These are phyloP conservation scores for Scedosporium boydii DNA, from an alignment of 2,329 filamentous ascomycete genomes.

Conservation along the genomic window DNA sequence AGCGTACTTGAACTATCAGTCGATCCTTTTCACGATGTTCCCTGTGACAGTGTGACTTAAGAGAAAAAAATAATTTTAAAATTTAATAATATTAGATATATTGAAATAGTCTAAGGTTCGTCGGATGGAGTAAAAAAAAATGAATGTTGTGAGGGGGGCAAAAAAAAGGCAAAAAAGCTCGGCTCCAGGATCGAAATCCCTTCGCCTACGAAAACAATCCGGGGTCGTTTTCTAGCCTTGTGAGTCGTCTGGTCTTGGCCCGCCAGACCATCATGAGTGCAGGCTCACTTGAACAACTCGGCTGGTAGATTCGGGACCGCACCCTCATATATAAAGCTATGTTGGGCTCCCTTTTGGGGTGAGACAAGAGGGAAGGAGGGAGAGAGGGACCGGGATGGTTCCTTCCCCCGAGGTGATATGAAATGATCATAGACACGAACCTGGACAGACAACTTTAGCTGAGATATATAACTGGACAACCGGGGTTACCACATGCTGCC, in stretches of 20 bases:
- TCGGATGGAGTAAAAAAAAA: neutral
- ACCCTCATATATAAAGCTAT: neutral
- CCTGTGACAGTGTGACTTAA: too few relatives aligned
- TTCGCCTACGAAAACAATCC: neutral
- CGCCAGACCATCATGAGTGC: neutral
- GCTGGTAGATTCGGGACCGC: neutral
- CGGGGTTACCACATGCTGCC: too few relatives aligned
- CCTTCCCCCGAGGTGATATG: neutral
- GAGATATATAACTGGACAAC: too few relatives aligned
- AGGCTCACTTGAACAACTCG: neutral
- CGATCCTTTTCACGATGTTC: too few relatives aligned
- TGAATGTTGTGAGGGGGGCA: neutral
- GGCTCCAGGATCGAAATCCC: neutral
- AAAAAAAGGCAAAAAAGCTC: neutral
- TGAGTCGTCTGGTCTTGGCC: neutral
- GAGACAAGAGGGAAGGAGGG: neutral
- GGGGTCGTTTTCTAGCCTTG: neutral
- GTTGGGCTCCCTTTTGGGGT: neutral
- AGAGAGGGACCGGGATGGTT: neutral
- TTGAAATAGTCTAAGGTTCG: neutral
- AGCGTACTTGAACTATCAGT: too few relatives aligned
- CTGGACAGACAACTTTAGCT: neutral
- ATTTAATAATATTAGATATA: too few relatives aligned
- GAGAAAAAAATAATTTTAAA: too few relatives aligned
- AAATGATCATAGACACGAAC: neutral